Percentiles rank a stretch among this genome's conserved stretches.
Evolutionary conservation across 257 asterid species (phyloP).

Genomic region (Primulina huaijiensis): DNA sequence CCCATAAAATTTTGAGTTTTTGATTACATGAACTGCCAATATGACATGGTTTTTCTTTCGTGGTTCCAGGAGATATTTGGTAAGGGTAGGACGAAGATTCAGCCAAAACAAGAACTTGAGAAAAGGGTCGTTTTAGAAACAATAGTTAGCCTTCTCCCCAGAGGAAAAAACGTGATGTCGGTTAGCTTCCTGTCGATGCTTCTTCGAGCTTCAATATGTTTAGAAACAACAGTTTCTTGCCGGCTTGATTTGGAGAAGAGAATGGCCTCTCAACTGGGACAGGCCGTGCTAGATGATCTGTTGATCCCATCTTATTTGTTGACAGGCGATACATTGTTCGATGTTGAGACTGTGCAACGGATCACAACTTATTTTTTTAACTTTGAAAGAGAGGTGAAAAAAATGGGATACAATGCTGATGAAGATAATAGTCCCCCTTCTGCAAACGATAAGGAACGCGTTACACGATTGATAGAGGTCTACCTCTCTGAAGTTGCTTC

Average conservation of each 20-base stretch:
- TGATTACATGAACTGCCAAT: slow-evolving; percentile 12
- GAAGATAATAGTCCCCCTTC: slow-evolving; percentile 40
- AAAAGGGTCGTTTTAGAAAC: slow-evolving; percentile 79
- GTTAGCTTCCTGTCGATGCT: slow-evolving; percentile 90
- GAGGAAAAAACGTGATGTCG: slow-evolving; percentile 64
- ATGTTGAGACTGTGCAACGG: slow-evolving; percentile 72
- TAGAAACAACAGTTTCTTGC: slow-evolving; percentile 83
- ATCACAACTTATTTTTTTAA: slow-evolving; percentile 59
- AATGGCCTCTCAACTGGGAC: slow-evolving; percentile 67
- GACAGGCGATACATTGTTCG: slow-evolving; percentile 68
- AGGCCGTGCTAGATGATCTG: slow-evolving; percentile 74
- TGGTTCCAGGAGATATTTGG: slow-evolving; percentile 64
- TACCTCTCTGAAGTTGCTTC: slow-evolving; percentile 73
- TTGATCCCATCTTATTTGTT: slow-evolving; percentile 65
- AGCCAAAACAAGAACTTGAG: slow-evolving; percentile 66
- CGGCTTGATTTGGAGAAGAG: slow-evolving; percentile 85
- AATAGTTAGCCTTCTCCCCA: slow-evolving; percentile 72
- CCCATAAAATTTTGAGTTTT: slow-evolving; percentile 17
- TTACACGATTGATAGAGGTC: slow-evolving; percentile 63
- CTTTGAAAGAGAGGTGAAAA: slow-evolving; percentile 41
- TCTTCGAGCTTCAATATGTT: slow-evolving; percentile 69
- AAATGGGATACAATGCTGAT: slow-evolving; percentile 31
- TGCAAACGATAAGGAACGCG: slow-evolving; percentile 43
- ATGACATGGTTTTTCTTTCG: slow-evolving; percentile 15
- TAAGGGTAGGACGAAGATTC: slow-evolving; percentile 66